Base-by-base conservation (phyloP, 192 early-diverging fungal species). In the Chytriomyces hyalinus region DNA sequence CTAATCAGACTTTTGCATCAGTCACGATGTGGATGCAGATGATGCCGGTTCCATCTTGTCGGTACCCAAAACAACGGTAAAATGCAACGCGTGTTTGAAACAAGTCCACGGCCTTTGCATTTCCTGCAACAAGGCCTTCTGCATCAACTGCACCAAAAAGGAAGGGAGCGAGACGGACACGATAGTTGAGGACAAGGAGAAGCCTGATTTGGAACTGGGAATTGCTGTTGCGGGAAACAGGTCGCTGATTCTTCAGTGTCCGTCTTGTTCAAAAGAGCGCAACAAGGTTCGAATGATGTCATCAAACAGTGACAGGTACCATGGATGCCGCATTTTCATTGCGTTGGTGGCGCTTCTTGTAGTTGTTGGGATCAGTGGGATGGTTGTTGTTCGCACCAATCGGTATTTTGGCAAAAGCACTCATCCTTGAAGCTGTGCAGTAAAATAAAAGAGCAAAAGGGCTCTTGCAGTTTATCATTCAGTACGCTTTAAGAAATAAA, bases 101-200 rank as follows among this genome's bases (percentile, higher is more conserved):
- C n/a, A 17, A 26, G 20, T 65, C 4, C 26, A 13, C 11, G 28
- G 63, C n/a, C 17, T 36, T 13, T 65, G 63, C 63, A 65, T 65
- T 28, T 65, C 63, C 17, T 65, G 63, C 63, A 65, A 65, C 28
- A 65, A n/a, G 26, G 17, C 63, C 20, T 65, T 65, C 26, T 65
- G 63, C 28, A 28, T 65, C 63, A 28, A 17, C 63, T 65, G 63
- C 28, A 13, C 63, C 10, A 17, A 65, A 28, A 17, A 28, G 6
- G 20, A 65, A 36, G 10, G 53, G 15, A 13, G 53, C 15, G 15
- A 57, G 53, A 57, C 15, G 13, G 53, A n/a, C 53, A 57, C 53
- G 53, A 20, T n/a, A 20, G 53, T 57, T 13, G 53, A 57, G 5
- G 53, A 57, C 15, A 20, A 57, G 53, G 53, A 57, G 20, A 57